Evolutionary conservation across 306 rosid genomes (phyloP).

Genomic region (Fragaria ananassa): DNA sequence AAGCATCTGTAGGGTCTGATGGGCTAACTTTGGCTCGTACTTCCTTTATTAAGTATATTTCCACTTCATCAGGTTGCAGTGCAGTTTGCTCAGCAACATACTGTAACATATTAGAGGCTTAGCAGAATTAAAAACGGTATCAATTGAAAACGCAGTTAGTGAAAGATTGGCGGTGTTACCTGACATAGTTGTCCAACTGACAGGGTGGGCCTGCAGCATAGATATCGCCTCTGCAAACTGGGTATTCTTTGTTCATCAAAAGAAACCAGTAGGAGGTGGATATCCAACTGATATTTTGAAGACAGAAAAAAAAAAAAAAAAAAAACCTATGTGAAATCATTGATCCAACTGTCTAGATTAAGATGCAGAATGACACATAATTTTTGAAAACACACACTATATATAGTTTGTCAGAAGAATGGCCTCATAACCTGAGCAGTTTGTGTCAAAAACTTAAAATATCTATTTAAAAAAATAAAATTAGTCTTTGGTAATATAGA

Average conservation of each 20-base stretch:
- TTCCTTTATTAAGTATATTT: constrained; percentile 47
- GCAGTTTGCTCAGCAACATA: constrained; percentile 48
- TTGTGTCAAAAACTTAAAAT: not conserved
- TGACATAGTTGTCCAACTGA: constrained; percentile 49
- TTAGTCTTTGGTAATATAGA: not conserved
- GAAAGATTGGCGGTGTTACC: constrained; percentile 35
- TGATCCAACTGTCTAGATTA: constrained; percentile 8
- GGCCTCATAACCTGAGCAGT: constrained; percentile 6
- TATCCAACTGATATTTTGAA: constrained; percentile 40
- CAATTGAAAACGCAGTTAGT: constrained; percentile 15
- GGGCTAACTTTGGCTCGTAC: constrained; percentile 28
- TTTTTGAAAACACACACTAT: not conserved
- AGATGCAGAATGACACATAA: constrained; percentile 13
- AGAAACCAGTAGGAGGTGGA: constrained; percentile 57
- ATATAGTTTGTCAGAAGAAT: not conserved
- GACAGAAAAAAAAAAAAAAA: too few relatives aligned
- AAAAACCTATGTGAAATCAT: not conserved
- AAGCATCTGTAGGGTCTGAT: constrained; percentile 19
- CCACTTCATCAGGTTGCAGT: constrained; percentile 41
- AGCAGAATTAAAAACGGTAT: not conserved
- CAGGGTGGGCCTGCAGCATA: constrained; percentile 54
- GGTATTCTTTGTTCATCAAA: constrained; percentile 53
- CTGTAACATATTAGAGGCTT: constrained; percentile 32
- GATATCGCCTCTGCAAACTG: constrained; percentile 48
- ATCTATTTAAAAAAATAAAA: not conserved